phyloP scores from a whole-genome alignment of 1,284 basidiomycete species.

The Sporisorium scitamineum region DNA sequence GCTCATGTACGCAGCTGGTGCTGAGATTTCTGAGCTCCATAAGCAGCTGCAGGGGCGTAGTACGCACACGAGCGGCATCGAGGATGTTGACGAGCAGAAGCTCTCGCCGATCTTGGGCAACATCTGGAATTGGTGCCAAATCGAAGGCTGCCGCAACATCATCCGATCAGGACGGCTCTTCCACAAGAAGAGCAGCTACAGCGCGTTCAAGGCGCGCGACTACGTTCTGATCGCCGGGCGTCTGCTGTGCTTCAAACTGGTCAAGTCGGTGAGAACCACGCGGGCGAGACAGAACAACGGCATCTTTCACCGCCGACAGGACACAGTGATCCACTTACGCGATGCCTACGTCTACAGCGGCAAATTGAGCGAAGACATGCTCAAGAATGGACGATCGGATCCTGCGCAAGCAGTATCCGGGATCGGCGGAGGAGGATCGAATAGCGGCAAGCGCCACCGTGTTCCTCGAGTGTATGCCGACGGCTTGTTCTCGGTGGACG shows the following conservation, averaged over 20 bases:
- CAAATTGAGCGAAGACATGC: conserved; percentile 58
- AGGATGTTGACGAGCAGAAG: conserved; percentile 37
- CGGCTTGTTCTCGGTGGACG: conserved; percentile 61
- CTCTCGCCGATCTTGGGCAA: conserved; percentile 75
- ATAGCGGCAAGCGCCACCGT: conserved; percentile 47
- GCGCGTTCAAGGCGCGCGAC: conserved; percentile 56
- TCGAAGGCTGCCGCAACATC: conserved; percentile 80
- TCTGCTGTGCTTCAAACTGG: conserved; percentile 62
- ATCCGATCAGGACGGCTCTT: conserved; percentile 79
- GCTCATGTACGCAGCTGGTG: conserved; percentile 77
- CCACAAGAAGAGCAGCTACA: conserved; percentile 71
- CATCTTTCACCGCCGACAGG: conserved; percentile 64
- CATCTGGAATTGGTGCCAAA: conserved; percentile 83
- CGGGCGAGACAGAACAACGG: conserved; percentile 67
- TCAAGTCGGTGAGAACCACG: conserved; percentile 57
- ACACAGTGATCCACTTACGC: conserved; percentile 62
- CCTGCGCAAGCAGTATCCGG: conserved; percentile 48
- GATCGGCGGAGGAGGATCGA: conserved; percentile 47
- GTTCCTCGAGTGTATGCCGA: conserved; percentile 66
- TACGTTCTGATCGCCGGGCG: conserved; percentile 64
- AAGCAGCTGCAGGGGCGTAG: conserved; percentile 26
- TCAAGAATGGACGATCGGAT: conserved; percentile 52
- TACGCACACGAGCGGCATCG: conserved; percentile 6
- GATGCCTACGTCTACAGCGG: conserved; percentile 68
- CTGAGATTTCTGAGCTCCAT: conserved; percentile 71